Conservation (phyloP, 139 green algal genomes). For the Asterochloris sp. region DNA sequence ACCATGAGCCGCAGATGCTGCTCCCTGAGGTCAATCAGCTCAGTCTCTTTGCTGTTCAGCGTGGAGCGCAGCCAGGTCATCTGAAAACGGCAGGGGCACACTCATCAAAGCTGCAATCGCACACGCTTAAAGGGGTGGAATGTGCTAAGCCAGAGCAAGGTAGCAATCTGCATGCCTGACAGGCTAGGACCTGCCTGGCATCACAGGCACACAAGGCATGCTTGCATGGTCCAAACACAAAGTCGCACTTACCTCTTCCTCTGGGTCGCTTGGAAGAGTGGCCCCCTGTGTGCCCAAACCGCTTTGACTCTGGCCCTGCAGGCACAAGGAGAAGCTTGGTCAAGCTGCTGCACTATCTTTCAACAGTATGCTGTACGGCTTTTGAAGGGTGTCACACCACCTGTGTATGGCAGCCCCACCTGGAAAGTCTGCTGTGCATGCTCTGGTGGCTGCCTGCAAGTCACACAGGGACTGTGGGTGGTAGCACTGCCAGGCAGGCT, state of each 20-base stretch:
- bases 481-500: neutral
- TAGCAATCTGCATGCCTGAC: too few relatives aligned
- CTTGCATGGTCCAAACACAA: neutral
- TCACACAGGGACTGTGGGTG: neutral
- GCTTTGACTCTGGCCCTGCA: too few relatives aligned
- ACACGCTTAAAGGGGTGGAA: too few relatives aligned
- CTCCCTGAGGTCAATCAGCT: constrained; percentile 64
- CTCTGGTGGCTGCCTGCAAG: neutral
- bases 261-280: neutral
- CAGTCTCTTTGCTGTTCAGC: constrained; percentile 62
- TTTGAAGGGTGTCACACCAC: too few relatives aligned
- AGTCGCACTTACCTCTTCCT: neutral
- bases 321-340: too few relatives aligned
- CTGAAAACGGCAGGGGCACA: constrained; percentile 9
- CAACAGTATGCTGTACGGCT: too few relatives aligned
- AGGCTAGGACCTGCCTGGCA: too few relatives aligned
- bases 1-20: constrained; percentile 66
- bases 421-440: neutral
- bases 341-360: too few relatives aligned
- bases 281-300: too few relatives aligned
- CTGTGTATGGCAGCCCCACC: too few relatives aligned
- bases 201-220: neutral
- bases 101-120: neutral
- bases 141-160: too few relatives aligned
- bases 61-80: constrained; percentile 34